These are phyloP conservation scores for Malassezia yamatoensis DNA, from an alignment of 1,284 basidiomycete species.

Conservation along the genomic window DNA sequence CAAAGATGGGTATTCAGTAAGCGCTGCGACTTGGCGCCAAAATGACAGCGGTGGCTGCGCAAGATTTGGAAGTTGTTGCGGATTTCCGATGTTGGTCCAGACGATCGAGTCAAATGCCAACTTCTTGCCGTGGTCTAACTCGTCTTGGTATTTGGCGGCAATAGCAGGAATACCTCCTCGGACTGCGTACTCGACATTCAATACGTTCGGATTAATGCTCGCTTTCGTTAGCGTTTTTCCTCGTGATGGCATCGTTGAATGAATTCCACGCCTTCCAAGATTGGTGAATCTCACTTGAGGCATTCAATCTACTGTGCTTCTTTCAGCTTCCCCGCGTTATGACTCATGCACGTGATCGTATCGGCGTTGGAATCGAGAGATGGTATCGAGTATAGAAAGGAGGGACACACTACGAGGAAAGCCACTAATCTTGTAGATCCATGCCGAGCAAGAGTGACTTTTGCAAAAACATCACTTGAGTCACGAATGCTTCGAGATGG, in stretches of 20 bases:
- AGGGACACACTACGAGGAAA: neutral
- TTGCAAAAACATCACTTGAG: conserved; percentile 43
- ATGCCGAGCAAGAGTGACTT: conserved; percentile 37
- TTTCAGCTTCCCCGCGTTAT: neutral
- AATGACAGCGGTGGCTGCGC: conserved; percentile 90
- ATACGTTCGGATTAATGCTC: conserved; percentile 65
- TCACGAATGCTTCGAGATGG: conserved; percentile 46
- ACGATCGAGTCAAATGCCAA: conserved; percentile 83
- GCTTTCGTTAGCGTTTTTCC: conserved; percentile 33
- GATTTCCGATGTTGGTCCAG: conserved; percentile 94
- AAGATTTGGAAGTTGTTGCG: conserved; percentile 77
- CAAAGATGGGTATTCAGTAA: conserved; percentile 84
- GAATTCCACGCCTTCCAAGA: no score
- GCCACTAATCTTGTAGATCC: conserved; percentile 10
- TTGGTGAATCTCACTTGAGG: no score
- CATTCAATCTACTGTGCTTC: no score
- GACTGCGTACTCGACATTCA: conserved; percentile 88
- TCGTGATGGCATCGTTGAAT: neutral
- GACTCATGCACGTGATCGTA: neutral
- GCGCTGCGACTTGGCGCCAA: conserved; percentile 76
- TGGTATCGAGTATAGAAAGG: no score
- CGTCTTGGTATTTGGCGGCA: conserved; percentile 62
- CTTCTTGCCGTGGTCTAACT: conserved; percentile 48
- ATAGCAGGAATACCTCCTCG: conserved; percentile 88
- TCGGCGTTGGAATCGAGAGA: no score